Evolutionary conservation across 352 stramenopile species (phyloP).

Genomic region (Phytophthora cactorum): DNA sequence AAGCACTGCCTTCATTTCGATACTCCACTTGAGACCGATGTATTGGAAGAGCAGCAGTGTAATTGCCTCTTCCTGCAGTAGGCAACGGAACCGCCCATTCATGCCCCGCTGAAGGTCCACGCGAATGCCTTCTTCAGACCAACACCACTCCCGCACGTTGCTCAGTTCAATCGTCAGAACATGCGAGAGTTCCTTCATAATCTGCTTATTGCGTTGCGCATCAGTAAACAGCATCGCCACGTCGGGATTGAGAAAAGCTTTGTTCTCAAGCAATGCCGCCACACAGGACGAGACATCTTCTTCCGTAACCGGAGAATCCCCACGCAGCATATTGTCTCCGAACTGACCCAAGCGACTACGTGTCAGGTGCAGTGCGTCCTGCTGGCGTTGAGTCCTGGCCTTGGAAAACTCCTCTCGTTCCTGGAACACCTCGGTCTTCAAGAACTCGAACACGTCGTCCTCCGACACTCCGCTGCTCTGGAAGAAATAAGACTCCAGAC

Average conservation of each 20-base stretch:
- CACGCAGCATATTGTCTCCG: conserved; percentile 31
- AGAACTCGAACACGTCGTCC: conserved; percentile 41
- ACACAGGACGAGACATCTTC: conserved; percentile 37
- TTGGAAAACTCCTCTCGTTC: conserved; percentile 27
- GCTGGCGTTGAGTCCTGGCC: conserved; percentile 32
- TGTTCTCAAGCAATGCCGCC: conserved; percentile 38
- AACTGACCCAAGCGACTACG: conserved; percentile 25
- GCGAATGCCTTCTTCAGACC: conserved; percentile 37
- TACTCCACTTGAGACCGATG: conserved; percentile 42
- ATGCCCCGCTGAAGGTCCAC: conserved; percentile 53
- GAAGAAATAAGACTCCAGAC: conserved; percentile 55
- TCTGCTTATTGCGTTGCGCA: conserved; percentile 35
- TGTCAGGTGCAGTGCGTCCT: conserved; percentile 26
- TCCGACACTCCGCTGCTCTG: conserved; percentile 33
- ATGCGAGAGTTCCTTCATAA: conserved; percentile 48
- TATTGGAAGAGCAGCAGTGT: conserved; percentile 56
- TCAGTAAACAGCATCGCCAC: conserved; percentile 46
- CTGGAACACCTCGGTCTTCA: conserved; percentile 46
- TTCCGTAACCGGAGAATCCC: conserved; percentile 21
- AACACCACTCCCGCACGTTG: conserved; percentile 50
- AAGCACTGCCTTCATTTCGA: conserved; percentile 33
- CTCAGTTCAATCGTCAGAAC: conserved; percentile 58
- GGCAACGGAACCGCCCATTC: conserved; percentile 51
- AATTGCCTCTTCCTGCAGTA: conserved; percentile 53
- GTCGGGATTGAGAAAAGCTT: conserved; percentile 38